Conservation (phyloP, 331 rosid species). For the Phaseolus coccineus region DNA sequence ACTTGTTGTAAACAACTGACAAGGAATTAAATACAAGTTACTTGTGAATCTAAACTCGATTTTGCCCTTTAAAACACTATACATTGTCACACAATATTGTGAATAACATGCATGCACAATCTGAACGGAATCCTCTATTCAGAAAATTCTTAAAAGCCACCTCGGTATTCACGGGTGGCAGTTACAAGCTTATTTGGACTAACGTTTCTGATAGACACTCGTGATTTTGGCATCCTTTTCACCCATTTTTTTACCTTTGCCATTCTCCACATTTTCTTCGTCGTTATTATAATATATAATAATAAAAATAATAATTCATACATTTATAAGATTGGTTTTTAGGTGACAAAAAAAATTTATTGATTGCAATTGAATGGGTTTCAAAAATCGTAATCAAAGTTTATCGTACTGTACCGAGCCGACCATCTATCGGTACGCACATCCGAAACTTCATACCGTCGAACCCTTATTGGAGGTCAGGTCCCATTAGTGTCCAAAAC, state of each 20-base stretch:
- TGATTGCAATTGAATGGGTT: too few species aligned
- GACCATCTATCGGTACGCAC: too few species aligned
- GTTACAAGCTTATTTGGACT: constrained; percentile 38
- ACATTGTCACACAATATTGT: too few species aligned
- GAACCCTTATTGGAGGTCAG: too few species aligned
- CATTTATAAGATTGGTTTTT: not conserved
- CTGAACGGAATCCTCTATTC: not conserved
- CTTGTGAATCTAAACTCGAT: not conserved
- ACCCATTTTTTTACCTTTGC: constrained; percentile 20
- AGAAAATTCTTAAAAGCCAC: not conserved
- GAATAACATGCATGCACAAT: not conserved
- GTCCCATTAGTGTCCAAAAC: too few species aligned
- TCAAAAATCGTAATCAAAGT: too few species aligned
- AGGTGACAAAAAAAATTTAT: not conserved
- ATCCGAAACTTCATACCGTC: too few species aligned
- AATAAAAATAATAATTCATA: not conserved
- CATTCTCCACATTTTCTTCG: not conserved
- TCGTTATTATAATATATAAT: not conserved
- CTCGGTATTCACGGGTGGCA: constrained; percentile 30
- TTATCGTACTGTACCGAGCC: too few species aligned
- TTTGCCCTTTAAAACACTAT: not conserved
- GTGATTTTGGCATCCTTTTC: constrained; percentile 37
- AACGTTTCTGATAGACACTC: constrained; percentile 29
- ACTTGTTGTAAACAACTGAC: constrained; percentile 5
- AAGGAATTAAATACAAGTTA: constrained; percentile 19